These are phyloP conservation scores for Zygnema cylindricum DNA, from an alignment of 139 green algal genomes.

Conservation along the genomic window DNA sequence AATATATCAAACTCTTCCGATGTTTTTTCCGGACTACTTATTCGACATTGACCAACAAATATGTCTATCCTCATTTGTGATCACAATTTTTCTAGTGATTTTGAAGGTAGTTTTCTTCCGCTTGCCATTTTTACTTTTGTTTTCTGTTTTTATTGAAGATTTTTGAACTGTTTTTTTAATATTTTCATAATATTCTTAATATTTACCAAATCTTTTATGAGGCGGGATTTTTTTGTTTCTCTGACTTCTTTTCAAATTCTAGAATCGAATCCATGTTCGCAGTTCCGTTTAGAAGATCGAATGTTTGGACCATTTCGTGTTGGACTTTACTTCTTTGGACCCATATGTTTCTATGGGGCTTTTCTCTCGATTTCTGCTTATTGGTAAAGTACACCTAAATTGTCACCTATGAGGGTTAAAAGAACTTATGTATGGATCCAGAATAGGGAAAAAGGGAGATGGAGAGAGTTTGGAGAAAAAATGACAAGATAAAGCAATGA, in stretches of 20 bases:
- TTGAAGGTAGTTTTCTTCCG: neutral
- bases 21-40: no score
- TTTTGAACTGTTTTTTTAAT: neutral
- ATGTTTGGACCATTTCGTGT: neutral
- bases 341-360: neutral
- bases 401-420: no score
- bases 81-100: neutral
- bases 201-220: neutral
- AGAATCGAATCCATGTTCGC: no score
- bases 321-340: neutral
- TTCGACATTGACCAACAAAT: no score
- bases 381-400: no score
- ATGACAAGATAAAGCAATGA: no score
- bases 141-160: neutral
- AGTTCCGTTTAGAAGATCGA: neutral
- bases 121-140: neutral
- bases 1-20: neutral
- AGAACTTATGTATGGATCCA: no score
- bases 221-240: neutral
- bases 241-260: no score
- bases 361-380: neutral
- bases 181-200: neutral
- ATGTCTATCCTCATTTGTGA: neutral
- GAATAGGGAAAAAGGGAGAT: no score
- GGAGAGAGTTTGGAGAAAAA: no score